Evolutionary conservation across 1,284 basidiomycete species (phyloP), one percentile per base, ranked within the genome.

Genomic region (Moesziomyces aphidis): DNA sequence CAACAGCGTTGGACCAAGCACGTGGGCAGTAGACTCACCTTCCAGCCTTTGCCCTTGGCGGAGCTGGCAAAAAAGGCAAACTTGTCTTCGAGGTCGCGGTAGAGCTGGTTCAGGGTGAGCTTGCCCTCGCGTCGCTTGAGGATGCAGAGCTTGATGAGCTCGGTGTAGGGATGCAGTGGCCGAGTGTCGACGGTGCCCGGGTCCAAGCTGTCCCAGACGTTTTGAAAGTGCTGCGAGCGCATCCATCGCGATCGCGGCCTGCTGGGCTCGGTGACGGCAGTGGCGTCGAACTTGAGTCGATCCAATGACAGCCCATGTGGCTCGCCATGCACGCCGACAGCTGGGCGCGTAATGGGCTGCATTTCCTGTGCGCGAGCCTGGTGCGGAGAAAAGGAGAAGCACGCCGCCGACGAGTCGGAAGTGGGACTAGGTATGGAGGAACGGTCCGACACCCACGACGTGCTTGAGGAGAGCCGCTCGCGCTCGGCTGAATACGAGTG

Each of bases 121-220:
- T 70, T 70, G 13, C 57, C 60, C 24, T 71, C 63, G 17, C 36
- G 54, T 2, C 59, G 59, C 28, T 67, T 70, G 55, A 75, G 63
- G 34, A 75, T 75, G 60, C 67, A 70, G 6, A 75, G 57, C 54
- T 75, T 75, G 67, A 75, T 71, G 50, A 75, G 63, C 23, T 75
- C 73, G 6, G 63, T 67, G n/a, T 75, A 75, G 1, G 63, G 51
- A 47, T 63, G 60, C 8, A 52, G 50, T 8, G 73, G 73, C 0
- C 63, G 56, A 0, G 31, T 44, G 34, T 51, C 47, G 23, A 36
- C 26, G 9, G 5, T 51, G 43, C 73, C 73, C 24, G 59, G 19
- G 6, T 65, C 61, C 6, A 75, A 42, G 0, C 36, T 15, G 5
- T 66, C 53, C 73, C 73, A 74, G 3, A 74, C 52, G 21, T 21